Evolutionary conservation across 306 rosid species (phyloP).

Genomic region (Boehmeria nivea): DNA sequence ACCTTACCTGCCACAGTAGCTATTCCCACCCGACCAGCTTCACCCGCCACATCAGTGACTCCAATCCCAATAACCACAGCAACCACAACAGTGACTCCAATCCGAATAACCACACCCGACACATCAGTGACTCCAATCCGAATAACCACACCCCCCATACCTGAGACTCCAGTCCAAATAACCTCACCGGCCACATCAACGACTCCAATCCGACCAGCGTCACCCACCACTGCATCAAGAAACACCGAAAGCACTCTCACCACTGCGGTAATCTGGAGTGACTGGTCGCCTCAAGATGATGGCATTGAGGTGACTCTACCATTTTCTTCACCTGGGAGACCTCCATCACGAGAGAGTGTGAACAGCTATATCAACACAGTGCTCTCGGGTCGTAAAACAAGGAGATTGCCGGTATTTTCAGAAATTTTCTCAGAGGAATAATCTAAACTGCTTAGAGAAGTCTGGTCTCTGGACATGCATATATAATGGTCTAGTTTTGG

Average conservation of each 20-base stretch:
- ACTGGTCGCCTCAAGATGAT: neutral
- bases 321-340: conserved; percentile 19
- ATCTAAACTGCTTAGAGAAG: too few species aligned
- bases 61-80: neutral
- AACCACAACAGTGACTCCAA: conserved; percentile 17
- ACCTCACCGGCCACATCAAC: neutral
- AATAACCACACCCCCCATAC: neutral
- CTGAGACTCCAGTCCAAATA: conserved; percentile 20
- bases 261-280: neutral
- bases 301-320: conserved; percentile 11
- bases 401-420: conserved; percentile 41
- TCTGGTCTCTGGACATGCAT: neutral
- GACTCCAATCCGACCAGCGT: neutral
- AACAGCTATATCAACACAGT: conserved; percentile 25
- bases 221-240: conserved; percentile 2
- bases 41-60: conserved; percentile 14
- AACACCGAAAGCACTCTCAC: conserved; percentile 9
- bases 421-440: conserved; percentile 18
- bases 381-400: conserved; percentile 25
- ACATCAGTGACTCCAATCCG: neutral
- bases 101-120: neutral
- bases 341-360: conserved; percentile 40
- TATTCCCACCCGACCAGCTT: conserved; percentile 31
- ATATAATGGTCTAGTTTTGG: too few species aligned
- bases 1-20: too few species aligned